These are phyloP conservation scores for Stereum hirsutum DNA, from an alignment of 1,284 basidiomycete genomes.

Conservation along the genomic window DNA sequence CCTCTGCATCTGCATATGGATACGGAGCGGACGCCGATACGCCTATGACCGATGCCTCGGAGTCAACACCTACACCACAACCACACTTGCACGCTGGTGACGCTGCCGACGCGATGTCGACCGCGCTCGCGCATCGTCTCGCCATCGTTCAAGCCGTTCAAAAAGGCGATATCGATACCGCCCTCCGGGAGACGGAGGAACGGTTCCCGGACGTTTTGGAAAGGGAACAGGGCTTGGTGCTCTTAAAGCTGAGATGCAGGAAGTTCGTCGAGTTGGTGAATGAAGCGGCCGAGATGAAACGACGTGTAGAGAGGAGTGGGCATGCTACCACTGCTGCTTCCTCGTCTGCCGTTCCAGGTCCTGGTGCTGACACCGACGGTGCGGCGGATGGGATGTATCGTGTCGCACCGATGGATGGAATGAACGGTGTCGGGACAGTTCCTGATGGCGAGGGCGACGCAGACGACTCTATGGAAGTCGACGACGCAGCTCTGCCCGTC, in stretches of 20 bases:
- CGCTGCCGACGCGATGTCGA: constrained; percentile 9
- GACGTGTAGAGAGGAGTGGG: constrained; percentile 11
- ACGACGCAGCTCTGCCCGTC: constrained; percentile 19
- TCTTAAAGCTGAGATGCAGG: constrained; percentile 70
- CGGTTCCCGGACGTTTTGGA: constrained; percentile 58
- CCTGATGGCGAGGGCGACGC: constrained; percentile 19
- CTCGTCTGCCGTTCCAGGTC: neutral
- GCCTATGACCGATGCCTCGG: constrained; percentile 3
- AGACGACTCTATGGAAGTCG: constrained; percentile 33
- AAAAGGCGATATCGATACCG: constrained; percentile 62
- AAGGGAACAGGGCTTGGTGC: constrained; percentile 54
- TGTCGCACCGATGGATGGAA: neutral
- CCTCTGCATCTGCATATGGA: neutral
- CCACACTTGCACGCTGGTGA: constrained; percentile 31
- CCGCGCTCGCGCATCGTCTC: constrained; percentile 37
- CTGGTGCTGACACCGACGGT: neutral
- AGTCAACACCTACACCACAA: neutral
- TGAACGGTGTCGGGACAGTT: constrained; percentile 7
- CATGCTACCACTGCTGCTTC: neutral
- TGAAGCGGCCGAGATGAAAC: constrained; percentile 16
- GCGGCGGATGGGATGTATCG: neutral
- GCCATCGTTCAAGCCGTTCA: constrained; percentile 59
- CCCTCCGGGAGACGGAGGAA: constrained; percentile 43
- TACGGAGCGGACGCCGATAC: constrained; percentile 2
- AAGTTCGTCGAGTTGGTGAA: constrained; percentile 68